Base-by-base conservation (phyloP, 2,329 filamentous ascomycete species). In the Monosporascus sp. region DNA sequence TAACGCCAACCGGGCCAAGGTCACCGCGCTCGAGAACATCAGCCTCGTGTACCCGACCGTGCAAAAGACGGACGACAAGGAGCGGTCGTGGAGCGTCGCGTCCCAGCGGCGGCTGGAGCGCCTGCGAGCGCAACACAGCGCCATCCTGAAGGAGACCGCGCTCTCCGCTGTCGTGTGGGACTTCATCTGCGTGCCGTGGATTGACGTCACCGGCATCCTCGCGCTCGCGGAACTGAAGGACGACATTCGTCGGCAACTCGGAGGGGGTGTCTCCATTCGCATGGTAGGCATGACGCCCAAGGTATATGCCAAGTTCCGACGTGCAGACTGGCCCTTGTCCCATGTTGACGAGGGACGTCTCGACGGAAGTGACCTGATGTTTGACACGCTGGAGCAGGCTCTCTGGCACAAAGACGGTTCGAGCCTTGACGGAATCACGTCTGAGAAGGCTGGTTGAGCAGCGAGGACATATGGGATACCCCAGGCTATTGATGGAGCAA, bases 1-100 rank as follows among this genome's bases (percentile, higher is more conserved):
- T 56, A 86, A 86, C 61, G 81, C 82, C 2, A 79, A 81, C 52
- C 70, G 75, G 41, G 61, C 55, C 51, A 69, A 68, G 51, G 49
- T 58, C 2, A 50, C 49, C 5, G 52, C 64, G 3, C 63, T 68
- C 45, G 66, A 69, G 54, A 61, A 61, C 7, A 60, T 68, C 22
- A 65, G 66, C 54, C 61, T 69, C 14, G 62, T 64, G 47, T 69
- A 65, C 53, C 64, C 65, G 35, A 56, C 60, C 2, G 57, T 65
- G 26, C 57, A 60, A 38, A 62, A 46, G 52, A 58, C 61, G 38
- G 52, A 54, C 37, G 59, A 60, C 20, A 48, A 51, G 3, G 60
- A 62, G 56, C 64, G 67, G 3, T 60, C 58, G 40, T 69, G 67
- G 67, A 67, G 64, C 52, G 66, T 69, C 11, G 65, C 64, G 0